A percentile compares a stretch with the other conserved stretches of the same genome.
These are phyloP conservation scores for Macroventuria anomochaeta DNA, from an alignment of 2,329 filamentous ascomycete species.

Conservation along the genomic window DNA sequence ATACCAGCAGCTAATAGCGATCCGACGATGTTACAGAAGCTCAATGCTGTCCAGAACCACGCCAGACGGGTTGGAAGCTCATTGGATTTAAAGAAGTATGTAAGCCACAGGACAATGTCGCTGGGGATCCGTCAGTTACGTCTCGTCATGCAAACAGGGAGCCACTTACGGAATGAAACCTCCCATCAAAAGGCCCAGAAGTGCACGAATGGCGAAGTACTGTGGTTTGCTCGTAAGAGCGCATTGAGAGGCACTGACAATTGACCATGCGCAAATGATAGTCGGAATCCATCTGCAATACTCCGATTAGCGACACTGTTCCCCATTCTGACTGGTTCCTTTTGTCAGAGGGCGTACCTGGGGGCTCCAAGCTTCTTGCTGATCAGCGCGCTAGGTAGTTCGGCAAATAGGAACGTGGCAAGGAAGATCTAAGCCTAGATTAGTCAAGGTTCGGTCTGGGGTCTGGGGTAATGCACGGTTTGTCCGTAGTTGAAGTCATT, in stretches of 20 bases:
- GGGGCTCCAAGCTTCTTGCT: slow-evolving; percentile 61
- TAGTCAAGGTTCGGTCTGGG: not conserved
- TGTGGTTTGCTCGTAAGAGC: slow-evolving; percentile 41
- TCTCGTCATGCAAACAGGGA: too few relatives aligned
- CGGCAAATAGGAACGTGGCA: slow-evolving; percentile 56
- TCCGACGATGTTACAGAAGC: slow-evolving; percentile 46
- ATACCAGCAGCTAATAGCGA: slow-evolving; percentile 51
- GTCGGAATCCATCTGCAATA: slow-evolving; percentile 44
- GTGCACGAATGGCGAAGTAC: slow-evolving; percentile 49
- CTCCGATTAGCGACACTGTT: not conserved
- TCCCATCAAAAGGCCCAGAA: slow-evolving; percentile 51
- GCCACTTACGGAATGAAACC: slow-evolving; percentile 33
- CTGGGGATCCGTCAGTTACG: slow-evolving; percentile 42
- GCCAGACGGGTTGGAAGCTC: slow-evolving; percentile 53
- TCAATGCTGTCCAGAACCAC: slow-evolving; percentile 53
- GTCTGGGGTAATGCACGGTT: slow-evolving; percentile 43
- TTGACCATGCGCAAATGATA: slow-evolving; percentile 46
- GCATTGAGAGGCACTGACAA: slow-evolving; percentile 48
- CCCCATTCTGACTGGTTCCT: too few relatives aligned
- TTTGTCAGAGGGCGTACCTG: slow-evolving; percentile 10
- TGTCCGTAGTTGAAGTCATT: slow-evolving; percentile 44
- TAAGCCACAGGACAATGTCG: slow-evolving; percentile 51
- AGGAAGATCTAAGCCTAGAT: slow-evolving; percentile 32
- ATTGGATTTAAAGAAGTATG: slow-evolving; percentile 51
- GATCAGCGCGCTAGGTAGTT: slow-evolving; percentile 58